Percentiles rank a stretch among this genome's conserved stretches.
Conservation (phyloP, 2,329 filamentous ascomycete species). For the Fusarium agapanthi region DNA sequence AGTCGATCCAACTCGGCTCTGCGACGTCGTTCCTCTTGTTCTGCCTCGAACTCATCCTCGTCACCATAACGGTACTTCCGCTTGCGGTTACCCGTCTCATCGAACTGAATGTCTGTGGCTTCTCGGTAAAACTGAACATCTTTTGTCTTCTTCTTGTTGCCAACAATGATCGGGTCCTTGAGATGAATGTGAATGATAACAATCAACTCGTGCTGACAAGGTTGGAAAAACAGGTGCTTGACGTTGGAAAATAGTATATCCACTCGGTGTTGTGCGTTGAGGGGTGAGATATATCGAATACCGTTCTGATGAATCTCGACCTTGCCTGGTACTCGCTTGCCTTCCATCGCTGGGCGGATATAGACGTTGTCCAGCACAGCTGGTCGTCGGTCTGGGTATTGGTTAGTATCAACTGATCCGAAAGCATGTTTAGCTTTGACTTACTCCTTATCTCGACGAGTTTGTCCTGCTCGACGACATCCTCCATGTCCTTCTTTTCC, state of each 20-base stretch:
- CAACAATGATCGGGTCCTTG: slow-evolving; percentile 97
- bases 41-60: slow-evolving; percentile 97
- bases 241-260: slow-evolving; percentile 98
- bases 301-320: slow-evolving; percentile 99
- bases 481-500: slow-evolving; percentile 99
- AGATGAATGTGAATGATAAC: slow-evolving; percentile 98
- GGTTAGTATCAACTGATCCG: slow-evolving; percentile 49
- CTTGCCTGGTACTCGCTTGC: slow-evolving; percentile 94
- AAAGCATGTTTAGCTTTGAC: slow-evolving; percentile 42
- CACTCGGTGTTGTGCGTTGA: slow-evolving; percentile 83
- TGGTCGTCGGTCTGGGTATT: slow-evolving; percentile 81
- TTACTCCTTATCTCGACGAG: slow-evolving; percentile 91
- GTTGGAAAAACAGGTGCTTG: slow-evolving; percentile 98
- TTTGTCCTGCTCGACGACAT: slow-evolving; percentile 99
- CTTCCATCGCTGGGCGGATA: slow-evolving; percentile 93
- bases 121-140: slow-evolving; percentile 98
- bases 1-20: slow-evolving; percentile 92
- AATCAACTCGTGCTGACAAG: slow-evolving; percentile 93
- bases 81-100: slow-evolving; percentile 97
- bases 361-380: slow-evolving; percentile 93
- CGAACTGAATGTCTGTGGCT: slow-evolving; percentile 97
- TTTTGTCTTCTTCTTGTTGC: slow-evolving; percentile 97
- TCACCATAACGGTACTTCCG: slow-evolving; percentile 97
- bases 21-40: slow-evolving; percentile 93
- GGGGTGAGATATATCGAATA: slow-evolving; percentile 89